Conservation (phyloP, 192 early-diverging fungal genomes). For the Lobosporangium transversale region DNA sequence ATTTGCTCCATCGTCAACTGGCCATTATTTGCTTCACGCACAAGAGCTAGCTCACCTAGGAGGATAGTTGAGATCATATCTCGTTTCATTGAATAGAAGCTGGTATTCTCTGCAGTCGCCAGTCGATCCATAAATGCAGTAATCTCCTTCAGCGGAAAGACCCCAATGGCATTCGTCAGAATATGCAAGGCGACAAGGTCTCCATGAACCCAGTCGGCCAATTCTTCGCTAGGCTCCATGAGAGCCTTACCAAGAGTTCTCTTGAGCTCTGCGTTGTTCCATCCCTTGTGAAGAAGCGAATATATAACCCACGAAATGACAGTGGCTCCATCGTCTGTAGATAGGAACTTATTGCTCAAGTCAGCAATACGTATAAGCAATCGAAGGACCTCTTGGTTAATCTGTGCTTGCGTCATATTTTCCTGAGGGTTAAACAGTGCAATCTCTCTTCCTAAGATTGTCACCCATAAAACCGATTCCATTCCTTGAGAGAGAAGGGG, state of each 20-base stretch:
- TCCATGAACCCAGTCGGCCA: slow-evolving; percentile 40
- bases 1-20: no score
- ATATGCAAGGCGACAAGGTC: slow-evolving; percentile 6
- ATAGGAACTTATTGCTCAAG: slow-evolving; percentile 21
- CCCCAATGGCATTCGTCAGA: background rate
- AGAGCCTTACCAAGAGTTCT: slow-evolving; percentile 10
- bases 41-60: no score
- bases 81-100: no score
- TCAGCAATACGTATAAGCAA: slow-evolving; percentile 28
- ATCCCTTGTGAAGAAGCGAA: slow-evolving; percentile 2
- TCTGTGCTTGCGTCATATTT: slow-evolving; percentile 21
- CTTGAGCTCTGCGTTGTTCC: slow-evolving; percentile 5
- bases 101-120: slow-evolving; percentile 7
- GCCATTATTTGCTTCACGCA: no score
- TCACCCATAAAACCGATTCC: slow-evolving; percentile 37
- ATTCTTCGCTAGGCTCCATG: slow-evolving; percentile 20
- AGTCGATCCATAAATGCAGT: slow-evolving; percentile 22
- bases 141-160: slow-evolving; percentile 17
- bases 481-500: slow-evolving; percentile 33
- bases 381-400: slow-evolving; percentile 19
- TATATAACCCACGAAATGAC: slow-evolving; percentile 10
- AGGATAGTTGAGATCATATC: no score
- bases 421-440: slow-evolving; percentile 16
- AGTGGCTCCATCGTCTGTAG: background rate
- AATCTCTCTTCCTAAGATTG: slow-evolving; percentile 21